phyloP scores from a whole-genome alignment of 2,329 filamentous ascomycete species.

The Fusarium buharicum region DNA sequence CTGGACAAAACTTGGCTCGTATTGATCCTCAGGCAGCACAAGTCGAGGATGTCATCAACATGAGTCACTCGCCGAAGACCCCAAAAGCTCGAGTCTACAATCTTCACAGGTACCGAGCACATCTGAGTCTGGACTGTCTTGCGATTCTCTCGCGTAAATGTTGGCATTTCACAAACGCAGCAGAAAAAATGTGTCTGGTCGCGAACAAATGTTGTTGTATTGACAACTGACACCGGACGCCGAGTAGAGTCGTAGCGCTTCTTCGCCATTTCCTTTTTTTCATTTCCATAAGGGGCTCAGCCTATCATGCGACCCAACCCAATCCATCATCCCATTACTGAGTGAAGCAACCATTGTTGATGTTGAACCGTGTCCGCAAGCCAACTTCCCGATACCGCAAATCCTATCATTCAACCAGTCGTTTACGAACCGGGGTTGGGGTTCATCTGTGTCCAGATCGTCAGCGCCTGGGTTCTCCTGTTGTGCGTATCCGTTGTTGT shows the following conservation, averaged over 20 bases:
- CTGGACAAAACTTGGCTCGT: background rate
- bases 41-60: conserved; percentile 30
- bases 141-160: background rate
- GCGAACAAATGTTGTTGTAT: conserved; percentile 53
- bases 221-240: conserved; percentile 57
- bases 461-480: conserved; percentile 38
- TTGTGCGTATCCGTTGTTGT: background rate
- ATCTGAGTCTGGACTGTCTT: background rate
- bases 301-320: conserved; percentile 51
- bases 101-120: background rate
- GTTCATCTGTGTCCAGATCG: conserved; percentile 76
- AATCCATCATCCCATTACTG: conserved; percentile 51
- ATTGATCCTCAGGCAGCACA: conserved; percentile 23
- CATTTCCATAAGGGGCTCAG: conserved; percentile 49
- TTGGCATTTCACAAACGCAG: conserved; percentile 30
- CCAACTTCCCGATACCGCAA: conserved; percentile 47
- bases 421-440: conserved; percentile 80
- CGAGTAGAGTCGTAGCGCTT: conserved; percentile 53
- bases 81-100: conserved; percentile 20
- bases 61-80: conserved; percentile 41
- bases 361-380: conserved; percentile 46
- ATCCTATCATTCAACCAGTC: conserved; percentile 38
- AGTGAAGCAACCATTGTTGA: conserved; percentile 47
- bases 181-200: conserved; percentile 16
- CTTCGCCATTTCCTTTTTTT: conserved; percentile 49